Percentiles rank a stretch among this genome's conserved stretches.
Evolutionary conservation across 768 basidiomycete species (phyloP).

Genomic region (Lepiota brunneoincarnata): DNA sequence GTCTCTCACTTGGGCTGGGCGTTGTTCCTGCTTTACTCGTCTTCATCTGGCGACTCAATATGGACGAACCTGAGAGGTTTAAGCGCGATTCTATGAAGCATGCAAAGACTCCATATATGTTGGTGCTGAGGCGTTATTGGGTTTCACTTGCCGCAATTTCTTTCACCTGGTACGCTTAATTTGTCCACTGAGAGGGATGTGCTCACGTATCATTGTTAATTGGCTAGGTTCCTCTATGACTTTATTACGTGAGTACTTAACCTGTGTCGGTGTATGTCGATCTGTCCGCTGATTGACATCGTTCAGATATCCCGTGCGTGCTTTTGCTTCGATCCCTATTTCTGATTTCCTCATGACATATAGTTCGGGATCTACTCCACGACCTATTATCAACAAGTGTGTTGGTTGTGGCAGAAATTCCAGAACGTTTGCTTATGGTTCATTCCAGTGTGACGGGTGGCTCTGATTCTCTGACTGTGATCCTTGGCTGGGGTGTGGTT

Average conservation of each 20-base stretch:
- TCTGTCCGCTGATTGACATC: neutral
- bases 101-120: conserved; percentile 68
- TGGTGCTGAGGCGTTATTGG: conserved; percentile 83
- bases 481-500: conserved; percentile 84
- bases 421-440: neutral
- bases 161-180: conserved; percentile 59
- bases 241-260: conserved; percentile 61
- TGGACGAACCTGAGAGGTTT: conserved; percentile 77
- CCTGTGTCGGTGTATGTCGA: neutral
- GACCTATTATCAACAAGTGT: conserved; percentile 66
- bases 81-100: conserved; percentile 79
- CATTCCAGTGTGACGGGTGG: conserved; percentile 54
- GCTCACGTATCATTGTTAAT: neutral
- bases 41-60: conserved; percentile 83
- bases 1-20: conserved; percentile 82
- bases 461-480: conserved; percentile 46
- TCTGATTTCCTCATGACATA: neutral
- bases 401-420: conserved; percentile 7
- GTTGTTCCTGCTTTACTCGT: conserved; percentile 76
- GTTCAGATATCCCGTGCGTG: conserved; percentile 60
- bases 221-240: conserved; percentile 68
- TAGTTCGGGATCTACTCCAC: conserved; percentile 83
- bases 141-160: conserved; percentile 70
- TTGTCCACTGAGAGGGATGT: neutral
- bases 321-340: neutral